phyloP scores from a whole-genome alignment of 2,329 filamentous ascomycete genomes.

The Mycosphaerella sp. region DNA sequence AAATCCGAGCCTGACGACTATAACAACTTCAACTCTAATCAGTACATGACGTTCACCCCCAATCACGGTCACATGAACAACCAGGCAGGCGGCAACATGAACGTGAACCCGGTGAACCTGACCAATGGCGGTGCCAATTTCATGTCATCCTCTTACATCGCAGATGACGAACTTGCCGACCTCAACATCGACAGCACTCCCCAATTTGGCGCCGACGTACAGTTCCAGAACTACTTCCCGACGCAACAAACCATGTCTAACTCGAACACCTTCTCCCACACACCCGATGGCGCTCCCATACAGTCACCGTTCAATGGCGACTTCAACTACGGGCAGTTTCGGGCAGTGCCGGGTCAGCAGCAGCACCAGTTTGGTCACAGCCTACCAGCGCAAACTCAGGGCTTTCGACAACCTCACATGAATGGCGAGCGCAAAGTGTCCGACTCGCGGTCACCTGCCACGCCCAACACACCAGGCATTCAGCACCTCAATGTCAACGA shows the following conservation, averaged over 20 bases:
- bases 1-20: constrained; percentile 60
- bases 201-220: constrained; percentile 29
- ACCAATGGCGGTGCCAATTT: constrained; percentile 52
- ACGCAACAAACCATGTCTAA: constrained; percentile 53
- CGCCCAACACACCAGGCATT: constrained; percentile 75
- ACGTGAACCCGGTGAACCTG: constrained; percentile 78
- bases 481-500: constrained; percentile 64
- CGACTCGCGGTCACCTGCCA: constrained; percentile 71
- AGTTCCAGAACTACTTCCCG: constrained; percentile 41
- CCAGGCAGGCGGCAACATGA: constrained; percentile 44
- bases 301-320: constrained; percentile 77
- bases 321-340: constrained; percentile 72
- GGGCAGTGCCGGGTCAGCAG: constrained; percentile 55
- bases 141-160: constrained; percentile 64
- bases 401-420: constrained; percentile 30
- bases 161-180: constrained; percentile 83
- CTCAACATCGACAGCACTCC: constrained; percentile 43
- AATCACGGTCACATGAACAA: constrained; percentile 24
- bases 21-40: constrained; percentile 44
- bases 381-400: constrained; percentile 30
- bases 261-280: constrained; percentile 74
- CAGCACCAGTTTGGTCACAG: constrained; percentile 26
- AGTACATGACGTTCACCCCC: constrained; percentile 30
- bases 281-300: constrained; percentile 84
- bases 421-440: constrained; percentile 56